Conservation (phyloP, 495 filamentous ascomycete genomes). For the Entonaema liquescens region DNA sequence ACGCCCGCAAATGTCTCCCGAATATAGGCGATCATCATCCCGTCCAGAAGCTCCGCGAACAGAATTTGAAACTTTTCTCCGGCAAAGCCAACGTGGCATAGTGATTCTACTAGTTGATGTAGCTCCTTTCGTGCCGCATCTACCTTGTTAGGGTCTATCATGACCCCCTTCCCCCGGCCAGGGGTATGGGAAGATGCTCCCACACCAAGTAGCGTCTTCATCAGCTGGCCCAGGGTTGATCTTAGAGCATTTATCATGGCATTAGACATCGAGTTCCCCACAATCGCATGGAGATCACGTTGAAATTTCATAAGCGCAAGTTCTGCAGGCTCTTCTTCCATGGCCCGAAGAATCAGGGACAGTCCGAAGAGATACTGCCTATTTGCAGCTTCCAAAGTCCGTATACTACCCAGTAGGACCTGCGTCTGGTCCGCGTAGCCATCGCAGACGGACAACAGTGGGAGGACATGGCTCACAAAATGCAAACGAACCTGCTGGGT, state of each 20-base stretch:
- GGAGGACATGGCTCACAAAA: conserved; percentile 61
- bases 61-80: conserved; percentile 77
- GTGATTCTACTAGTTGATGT: conserved; percentile 64
- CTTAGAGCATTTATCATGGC: conserved; percentile 61
- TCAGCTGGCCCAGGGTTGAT: conserved; percentile 61
- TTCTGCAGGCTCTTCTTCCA: conserved; percentile 46
- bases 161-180: conserved; percentile 19
- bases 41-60: conserved; percentile 78
- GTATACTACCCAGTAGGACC: conserved; percentile 56
- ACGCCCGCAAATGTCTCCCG: conserved; percentile 65
- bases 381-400: conserved; percentile 59
- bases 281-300: conserved; percentile 70
- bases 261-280: conserved; percentile 69
- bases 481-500: conserved; percentile 60
- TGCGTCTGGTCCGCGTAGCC: conserved; percentile 51
- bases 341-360: conserved; percentile 53
- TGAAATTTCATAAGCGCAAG: conserved; percentile 60
- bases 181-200: conserved; percentile 36
- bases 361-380: conserved; percentile 60
- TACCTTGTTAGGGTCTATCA: conserved; percentile 19
- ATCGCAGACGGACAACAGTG: conserved; percentile 53
- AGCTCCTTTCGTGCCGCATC: conserved; percentile 60
- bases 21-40: conserved; percentile 72
- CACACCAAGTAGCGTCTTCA: conserved; percentile 66
- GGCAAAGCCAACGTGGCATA: conserved; percentile 77